Conservation (phyloP, 768 basidiomycete genomes). For the Trametes cingulata region DNA sequence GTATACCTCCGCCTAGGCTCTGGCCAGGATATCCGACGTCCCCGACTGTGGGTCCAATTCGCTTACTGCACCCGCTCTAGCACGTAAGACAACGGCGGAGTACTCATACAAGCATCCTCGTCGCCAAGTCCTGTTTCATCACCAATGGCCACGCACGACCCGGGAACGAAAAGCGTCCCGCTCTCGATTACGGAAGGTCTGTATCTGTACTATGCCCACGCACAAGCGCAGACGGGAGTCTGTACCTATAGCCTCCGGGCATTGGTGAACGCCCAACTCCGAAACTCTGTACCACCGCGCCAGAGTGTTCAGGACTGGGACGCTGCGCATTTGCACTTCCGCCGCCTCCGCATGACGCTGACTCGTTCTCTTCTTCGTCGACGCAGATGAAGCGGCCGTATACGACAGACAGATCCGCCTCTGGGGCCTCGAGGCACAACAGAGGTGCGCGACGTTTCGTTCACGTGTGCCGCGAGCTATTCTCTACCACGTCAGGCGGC, state of each 20-base stretch:
- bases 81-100: background rate
- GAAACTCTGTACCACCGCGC: slow-evolving; percentile 1
- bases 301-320: background rate
- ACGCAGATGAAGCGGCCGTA: slow-evolving; percentile 68
- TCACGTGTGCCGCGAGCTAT: slow-evolving; percentile 12
- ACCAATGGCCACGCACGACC: slow-evolving; percentile 28
- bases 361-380: background rate
- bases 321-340: background rate
- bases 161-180: slow-evolving; percentile 38
- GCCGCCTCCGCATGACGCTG: background rate
- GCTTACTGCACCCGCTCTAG: background rate
- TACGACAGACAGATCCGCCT: slow-evolving; percentile 97
- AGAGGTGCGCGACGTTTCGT: slow-evolving; percentile 57
- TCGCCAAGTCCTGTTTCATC: background rate
- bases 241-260: slow-evolving; percentile 3
- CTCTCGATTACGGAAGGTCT: slow-evolving; percentile 67
- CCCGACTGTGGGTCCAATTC: background rate
- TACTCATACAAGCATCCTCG: background rate
- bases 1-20: too few relatives aligned
- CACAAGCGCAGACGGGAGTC: background rate
- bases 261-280: background rate
- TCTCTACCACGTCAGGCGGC: slow-evolving; percentile 7
- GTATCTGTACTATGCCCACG: background rate
- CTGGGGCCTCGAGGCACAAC: slow-evolving; percentile 98
- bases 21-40: background rate